A percentile compares a stretch with the other conserved stretches of the same genome.
These are phyloP conservation scores for Galeopsis tetrahit DNA, from an alignment of 257 asterid genomes.

Conservation along the genomic window DNA sequence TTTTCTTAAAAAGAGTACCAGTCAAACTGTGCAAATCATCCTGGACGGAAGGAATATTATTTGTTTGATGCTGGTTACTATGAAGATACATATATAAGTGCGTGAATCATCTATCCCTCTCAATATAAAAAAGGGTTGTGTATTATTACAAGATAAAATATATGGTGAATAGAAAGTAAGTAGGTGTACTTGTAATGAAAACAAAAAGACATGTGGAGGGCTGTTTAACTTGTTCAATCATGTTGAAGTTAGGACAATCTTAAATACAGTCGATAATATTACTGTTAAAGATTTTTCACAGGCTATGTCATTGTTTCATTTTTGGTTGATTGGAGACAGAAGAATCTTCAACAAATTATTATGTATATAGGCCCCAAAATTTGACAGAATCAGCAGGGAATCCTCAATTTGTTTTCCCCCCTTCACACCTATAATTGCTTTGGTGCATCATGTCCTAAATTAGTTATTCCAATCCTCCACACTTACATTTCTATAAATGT, in stretches of 20 bases:
- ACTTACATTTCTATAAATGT: no score
- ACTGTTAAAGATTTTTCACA: constrained; percentile 11
- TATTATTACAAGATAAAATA: not conserved
- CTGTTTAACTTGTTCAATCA: constrained; percentile 32
- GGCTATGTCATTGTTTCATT: constrained; percentile 4
- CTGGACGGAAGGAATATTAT: no score
- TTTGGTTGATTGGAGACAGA: constrained; percentile 40
- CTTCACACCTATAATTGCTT: no score
- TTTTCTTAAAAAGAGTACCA: no score
- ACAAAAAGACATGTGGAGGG: constrained; percentile 39
- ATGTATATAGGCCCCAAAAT: no score
- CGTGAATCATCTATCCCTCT: not conserved
- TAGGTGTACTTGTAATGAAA: constrained; percentile 35
- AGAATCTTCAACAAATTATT: constrained; percentile 32
- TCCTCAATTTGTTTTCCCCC: no score
- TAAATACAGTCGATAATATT: not conserved
- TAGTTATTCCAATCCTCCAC: no score
- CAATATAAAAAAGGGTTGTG: not conserved
- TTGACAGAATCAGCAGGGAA: no score
- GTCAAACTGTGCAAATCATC: no score
- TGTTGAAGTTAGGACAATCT: constrained; percentile 3
- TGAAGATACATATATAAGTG: no score
- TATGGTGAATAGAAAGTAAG: constrained; percentile 34
- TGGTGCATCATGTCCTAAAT: no score
- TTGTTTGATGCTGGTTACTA: no score